Conservation (phyloP, 352 stramenopile genomes). For the Phytophthora podocarpi region DNA sequence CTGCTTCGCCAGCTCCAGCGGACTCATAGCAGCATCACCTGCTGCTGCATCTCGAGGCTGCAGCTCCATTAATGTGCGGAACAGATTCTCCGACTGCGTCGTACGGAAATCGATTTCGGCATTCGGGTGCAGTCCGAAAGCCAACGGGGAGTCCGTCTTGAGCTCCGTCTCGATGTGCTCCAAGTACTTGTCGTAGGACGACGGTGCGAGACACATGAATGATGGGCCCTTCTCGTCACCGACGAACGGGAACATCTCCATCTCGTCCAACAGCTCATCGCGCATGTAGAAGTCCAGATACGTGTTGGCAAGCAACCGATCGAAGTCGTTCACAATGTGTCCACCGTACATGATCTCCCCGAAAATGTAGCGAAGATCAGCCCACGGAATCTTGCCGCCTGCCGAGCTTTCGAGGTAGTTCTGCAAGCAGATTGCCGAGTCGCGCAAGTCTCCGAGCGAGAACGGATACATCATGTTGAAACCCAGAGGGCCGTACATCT, state of each 20-base stretch:
- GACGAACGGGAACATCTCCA: slow-evolving; percentile 98
- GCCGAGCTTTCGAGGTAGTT: slow-evolving; percentile 98
- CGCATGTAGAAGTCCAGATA: slow-evolving; percentile 99
- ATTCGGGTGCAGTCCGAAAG: slow-evolving; percentile 98
- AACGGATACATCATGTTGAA: slow-evolving; percentile 99
- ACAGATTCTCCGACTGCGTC: slow-evolving; percentile 95
- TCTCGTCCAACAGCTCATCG: slow-evolving; percentile 97
- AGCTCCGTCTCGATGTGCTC: slow-evolving; percentile 97
- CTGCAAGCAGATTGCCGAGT: slow-evolving; percentile 94
- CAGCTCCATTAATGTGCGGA: slow-evolving; percentile 96
- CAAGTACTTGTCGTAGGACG: slow-evolving; percentile 97
- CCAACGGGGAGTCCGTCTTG: slow-evolving; percentile 96
- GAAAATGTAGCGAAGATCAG: slow-evolving; percentile 97
- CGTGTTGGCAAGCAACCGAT: slow-evolving; percentile 94
- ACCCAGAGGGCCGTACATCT: slow-evolving; percentile 97
- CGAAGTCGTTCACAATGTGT: slow-evolving; percentile 97
- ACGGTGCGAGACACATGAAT: slow-evolving; percentile 95
- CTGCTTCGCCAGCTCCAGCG: slow-evolving; percentile 91
- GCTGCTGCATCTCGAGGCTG: slow-evolving; percentile 90
- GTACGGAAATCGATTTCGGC: slow-evolving; percentile 99
- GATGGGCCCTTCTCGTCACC: slow-evolving; percentile 96
- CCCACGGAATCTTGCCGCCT: slow-evolving; percentile 95
- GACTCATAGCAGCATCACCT: slow-evolving; percentile 91
- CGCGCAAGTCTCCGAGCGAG: slow-evolving; percentile 94
- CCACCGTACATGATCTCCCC: slow-evolving; percentile 97